These are phyloP conservation scores for Phytophthora sp. DNA, from an alignment of 352 stramenopile genomes.

Conservation along the genomic window DNA sequence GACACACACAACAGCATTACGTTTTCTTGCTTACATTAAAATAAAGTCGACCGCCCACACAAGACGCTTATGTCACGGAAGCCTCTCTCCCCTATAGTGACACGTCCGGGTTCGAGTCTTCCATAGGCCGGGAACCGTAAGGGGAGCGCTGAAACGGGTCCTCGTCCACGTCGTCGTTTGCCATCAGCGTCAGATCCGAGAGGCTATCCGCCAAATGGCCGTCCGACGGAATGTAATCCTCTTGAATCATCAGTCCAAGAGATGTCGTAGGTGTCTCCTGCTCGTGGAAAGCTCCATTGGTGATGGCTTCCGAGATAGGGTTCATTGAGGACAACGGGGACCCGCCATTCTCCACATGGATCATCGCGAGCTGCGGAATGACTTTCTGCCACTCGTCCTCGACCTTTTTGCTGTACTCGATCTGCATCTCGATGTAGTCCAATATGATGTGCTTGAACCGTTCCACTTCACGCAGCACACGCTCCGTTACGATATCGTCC, in stretches of 20 bases:
- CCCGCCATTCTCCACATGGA: slow-evolving; percentile 62
- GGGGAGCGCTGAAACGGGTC: slow-evolving; percentile 40
- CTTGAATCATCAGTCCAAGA: slow-evolving; percentile 57
- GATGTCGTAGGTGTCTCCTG: slow-evolving; percentile 18
- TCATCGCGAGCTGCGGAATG: slow-evolving; percentile 74
- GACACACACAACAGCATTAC: slow-evolving; percentile 14
- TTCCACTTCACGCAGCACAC: slow-evolving; percentile 97
- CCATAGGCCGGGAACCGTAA: slow-evolving; percentile 36
- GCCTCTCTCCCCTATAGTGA: slow-evolving; percentile 35
- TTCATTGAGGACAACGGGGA: slow-evolving; percentile 47
- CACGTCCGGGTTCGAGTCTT: slow-evolving; percentile 43
- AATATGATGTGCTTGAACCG: slow-evolving; percentile 96
- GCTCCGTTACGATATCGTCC: slow-evolving; percentile 94
- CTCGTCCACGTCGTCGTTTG: slow-evolving; percentile 36
- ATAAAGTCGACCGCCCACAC: slow-evolving; percentile 36
- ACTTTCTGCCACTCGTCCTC: slow-evolving; percentile 84
- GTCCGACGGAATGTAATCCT: slow-evolving; percentile 78
- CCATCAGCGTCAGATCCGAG: slow-evolving; percentile 59
- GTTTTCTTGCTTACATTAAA: slow-evolving; percentile 42
- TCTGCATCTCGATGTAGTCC: slow-evolving; percentile 97
- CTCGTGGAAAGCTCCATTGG: slow-evolving; percentile 24
- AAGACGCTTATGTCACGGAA: neutral
- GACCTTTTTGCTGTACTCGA: slow-evolving; percentile 96
- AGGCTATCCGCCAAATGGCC: slow-evolving; percentile 57
- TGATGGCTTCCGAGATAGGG: slow-evolving; percentile 37